Conservation (phyloP, 2,329 filamentous ascomycete species). For the Botrytis galanthina region DNA sequence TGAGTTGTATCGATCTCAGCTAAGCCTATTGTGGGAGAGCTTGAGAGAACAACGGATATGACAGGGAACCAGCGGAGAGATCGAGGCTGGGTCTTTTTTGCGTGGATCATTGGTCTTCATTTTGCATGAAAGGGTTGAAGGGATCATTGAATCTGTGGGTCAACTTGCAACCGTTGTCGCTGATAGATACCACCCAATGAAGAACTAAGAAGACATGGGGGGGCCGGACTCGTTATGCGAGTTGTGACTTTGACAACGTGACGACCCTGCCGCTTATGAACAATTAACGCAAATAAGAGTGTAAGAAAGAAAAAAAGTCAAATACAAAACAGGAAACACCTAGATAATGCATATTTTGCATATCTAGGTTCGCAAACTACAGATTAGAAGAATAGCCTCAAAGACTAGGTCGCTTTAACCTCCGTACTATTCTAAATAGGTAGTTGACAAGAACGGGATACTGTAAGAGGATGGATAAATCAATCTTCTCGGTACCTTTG, state of each 20-base stretch:
- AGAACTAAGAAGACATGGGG: constrained; percentile 14
- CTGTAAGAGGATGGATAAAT: neutral
- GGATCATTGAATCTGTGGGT: constrained; percentile 28
- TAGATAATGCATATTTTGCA: neutral
- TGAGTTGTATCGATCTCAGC: constrained; percentile 36
- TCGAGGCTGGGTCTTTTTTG: constrained; percentile 32
- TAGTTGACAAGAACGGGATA: constrained; percentile 4
- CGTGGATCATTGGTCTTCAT: constrained; percentile 33
- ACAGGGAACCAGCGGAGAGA: constrained; percentile 35
- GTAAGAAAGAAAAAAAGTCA: neutral
- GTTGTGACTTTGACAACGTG: constrained; percentile 20
- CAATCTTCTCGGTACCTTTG: constrained; percentile 5
- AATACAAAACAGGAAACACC: neutral
- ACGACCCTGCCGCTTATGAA: constrained; percentile 17
- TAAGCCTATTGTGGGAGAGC: constrained; percentile 31
- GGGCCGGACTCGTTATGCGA: constrained; percentile 11
- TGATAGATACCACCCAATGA: constrained; percentile 20
- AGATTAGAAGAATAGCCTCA: neutral
- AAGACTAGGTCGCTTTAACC: constrained; percentile 8
- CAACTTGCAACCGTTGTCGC: constrained; percentile 22
- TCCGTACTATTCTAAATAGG: neutral
- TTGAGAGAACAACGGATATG: constrained; percentile 24
- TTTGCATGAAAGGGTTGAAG: constrained; percentile 23
- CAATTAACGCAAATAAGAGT: constrained; percentile 8
- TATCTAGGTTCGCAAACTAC: neutral